Conservation (phyloP, 75 land plant species). For the Pinus tabuliformis region DNA sequence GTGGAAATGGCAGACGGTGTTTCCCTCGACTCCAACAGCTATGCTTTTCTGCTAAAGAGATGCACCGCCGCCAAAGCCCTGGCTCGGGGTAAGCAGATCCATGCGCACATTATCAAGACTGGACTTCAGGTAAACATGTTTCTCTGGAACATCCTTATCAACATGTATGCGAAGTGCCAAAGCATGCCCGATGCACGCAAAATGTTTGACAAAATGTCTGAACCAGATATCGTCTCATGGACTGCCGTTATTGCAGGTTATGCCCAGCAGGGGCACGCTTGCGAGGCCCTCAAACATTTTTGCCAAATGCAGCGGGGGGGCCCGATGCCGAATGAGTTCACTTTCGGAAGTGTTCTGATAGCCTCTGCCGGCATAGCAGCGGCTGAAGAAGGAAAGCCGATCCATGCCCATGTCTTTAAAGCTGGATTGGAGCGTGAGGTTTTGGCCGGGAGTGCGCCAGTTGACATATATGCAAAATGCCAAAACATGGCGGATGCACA, state of each 20-base stretch:
- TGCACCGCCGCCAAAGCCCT: background rate
- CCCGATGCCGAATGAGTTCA: constrained; percentile 24
- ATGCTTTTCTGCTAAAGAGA: background rate
- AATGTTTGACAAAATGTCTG: constrained; percentile 35
- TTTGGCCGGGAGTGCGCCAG: constrained; percentile 24
- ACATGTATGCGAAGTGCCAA: constrained; percentile 34
- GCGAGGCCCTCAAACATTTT: constrained; percentile 12
- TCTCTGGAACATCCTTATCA: constrained; percentile 22
- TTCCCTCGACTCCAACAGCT: too few species aligned
- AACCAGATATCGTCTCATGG: constrained; percentile 35
- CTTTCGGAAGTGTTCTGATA: constrained; percentile 22
- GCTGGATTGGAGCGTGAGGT: constrained; percentile 22
- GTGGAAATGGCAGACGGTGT: too few species aligned
- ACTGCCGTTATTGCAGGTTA: constrained; percentile 29
- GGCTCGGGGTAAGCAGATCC: constrained; percentile 20
- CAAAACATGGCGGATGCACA: constrained; percentile 18
- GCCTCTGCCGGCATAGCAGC: constrained; percentile 19
- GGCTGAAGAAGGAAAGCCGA: constrained; percentile 22
- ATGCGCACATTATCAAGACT: constrained; percentile 22
- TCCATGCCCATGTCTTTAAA: constrained; percentile 27
- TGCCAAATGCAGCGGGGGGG: constrained; percentile 18
- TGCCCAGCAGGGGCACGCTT: constrained; percentile 18
- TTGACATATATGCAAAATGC: constrained; percentile 35
- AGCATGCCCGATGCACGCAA: constrained; percentile 3
- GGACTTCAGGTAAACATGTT: constrained; percentile 10